Conservation (phyloP, 176 grass and related monocot genomes). For the Cocos nucifera region DNA sequence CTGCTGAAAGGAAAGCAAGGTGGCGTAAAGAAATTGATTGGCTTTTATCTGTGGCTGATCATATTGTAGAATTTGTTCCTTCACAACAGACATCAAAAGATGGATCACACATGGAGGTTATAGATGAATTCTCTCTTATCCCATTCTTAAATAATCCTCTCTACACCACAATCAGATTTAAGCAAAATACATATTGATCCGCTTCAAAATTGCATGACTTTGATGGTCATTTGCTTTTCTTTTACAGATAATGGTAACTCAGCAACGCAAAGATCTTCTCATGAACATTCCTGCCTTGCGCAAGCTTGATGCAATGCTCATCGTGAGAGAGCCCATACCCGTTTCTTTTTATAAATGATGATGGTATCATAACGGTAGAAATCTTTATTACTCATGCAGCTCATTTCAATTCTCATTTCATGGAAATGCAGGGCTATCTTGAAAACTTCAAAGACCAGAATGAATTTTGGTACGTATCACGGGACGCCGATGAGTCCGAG, state of each 20-base stretch:
- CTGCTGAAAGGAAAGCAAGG: constrained; percentile 6
- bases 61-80: constrained; percentile 11
- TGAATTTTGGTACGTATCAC: too few relatives aligned
- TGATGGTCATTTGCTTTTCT: background rate
- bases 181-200: too few relatives aligned
- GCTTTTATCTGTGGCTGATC: constrained; percentile 6
- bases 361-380: too few relatives aligned
- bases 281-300: constrained; percentile 6
- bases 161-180: too few relatives aligned
- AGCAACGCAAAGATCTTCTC: constrained; percentile 8
- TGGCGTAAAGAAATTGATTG: constrained; percentile 12
- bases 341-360: too few relatives aligned
- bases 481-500: constrained; percentile 1
- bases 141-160: too few relatives aligned
- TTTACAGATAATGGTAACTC: constrained; percentile 6
- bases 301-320: constrained; percentile 12
- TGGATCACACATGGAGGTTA: too few relatives aligned
- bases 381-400: too few relatives aligned
- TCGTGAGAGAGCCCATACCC: background rate
- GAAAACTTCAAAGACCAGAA: too few relatives aligned
- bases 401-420: too few relatives aligned
- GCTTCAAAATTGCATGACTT: too few relatives aligned
- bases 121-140: background rate
- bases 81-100: background rate
- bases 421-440: too few relatives aligned